Evolutionary conservation across 2,329 filamentous ascomycete species (phyloP).

Genomic region (Nigrospora oryzae): DNA sequence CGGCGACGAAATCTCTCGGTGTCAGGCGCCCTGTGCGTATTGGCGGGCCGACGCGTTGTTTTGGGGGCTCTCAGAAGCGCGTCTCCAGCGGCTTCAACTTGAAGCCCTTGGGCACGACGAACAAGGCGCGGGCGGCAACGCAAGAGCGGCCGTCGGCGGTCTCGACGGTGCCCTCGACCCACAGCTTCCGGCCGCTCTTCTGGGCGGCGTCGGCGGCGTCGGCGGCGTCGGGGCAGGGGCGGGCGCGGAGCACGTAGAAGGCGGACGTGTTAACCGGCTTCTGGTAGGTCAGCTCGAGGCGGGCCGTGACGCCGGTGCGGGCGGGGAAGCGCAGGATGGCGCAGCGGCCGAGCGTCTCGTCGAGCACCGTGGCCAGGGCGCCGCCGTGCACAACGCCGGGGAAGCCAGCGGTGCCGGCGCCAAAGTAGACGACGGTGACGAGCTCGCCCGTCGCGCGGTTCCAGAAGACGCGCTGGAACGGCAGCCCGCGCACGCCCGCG

Average conservation of each 20-base stretch:
- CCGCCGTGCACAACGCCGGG: slow-evolving; percentile 66
- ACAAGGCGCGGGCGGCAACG: slow-evolving; percentile 49
- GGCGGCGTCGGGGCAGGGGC: slow-evolving; percentile 26
- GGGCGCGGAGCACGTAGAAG: slow-evolving; percentile 55
- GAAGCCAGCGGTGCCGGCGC: slow-evolving; percentile 58
- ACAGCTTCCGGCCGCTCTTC: slow-evolving; percentile 38
- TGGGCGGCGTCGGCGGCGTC: slow-evolving; percentile 10
- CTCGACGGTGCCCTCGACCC: slow-evolving; percentile 46
- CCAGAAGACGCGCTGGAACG: slow-evolving; percentile 56
- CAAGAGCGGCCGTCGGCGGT: slow-evolving; percentile 44
- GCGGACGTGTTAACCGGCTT: slow-evolving; percentile 48
- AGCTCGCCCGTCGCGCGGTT: slow-evolving; percentile 48
- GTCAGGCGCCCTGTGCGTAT: too few species aligned
- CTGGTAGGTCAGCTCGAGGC: slow-evolving; percentile 53
- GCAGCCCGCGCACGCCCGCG: slow-evolving; percentile 30
- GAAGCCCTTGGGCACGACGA: slow-evolving; percentile 47
- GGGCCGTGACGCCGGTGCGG: slow-evolving; percentile 46
- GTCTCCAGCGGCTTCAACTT: slow-evolving; percentile 28
- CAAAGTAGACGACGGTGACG: slow-evolving; percentile 60
- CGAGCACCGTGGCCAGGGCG: slow-evolving; percentile 56
- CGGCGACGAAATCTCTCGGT: too few species aligned
- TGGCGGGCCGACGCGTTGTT: neutral
- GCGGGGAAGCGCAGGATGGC: slow-evolving; percentile 39
- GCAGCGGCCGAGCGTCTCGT: slow-evolving; percentile 61
- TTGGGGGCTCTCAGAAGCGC: slow-evolving; percentile 26